Conservation (phyloP, 345 rosid species). For the Euphorbia tirucalli region DNA sequence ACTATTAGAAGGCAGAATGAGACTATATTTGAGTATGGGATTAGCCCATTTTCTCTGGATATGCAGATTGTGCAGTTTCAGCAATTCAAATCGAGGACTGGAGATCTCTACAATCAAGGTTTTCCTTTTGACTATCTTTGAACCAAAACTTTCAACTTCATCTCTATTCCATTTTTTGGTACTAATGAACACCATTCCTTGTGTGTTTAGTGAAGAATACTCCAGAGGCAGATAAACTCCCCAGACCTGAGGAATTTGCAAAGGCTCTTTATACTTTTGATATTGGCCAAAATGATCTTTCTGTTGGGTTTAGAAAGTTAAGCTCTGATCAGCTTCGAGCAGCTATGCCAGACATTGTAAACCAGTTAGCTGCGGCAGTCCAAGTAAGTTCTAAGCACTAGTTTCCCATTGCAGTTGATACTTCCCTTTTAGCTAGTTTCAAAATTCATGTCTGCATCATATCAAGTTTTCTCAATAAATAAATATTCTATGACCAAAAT, state of each 20-base stretch:
- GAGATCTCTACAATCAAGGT: conserved; percentile 54
- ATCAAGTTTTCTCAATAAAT: too few relatives aligned
- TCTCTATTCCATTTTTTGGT: too few relatives aligned
- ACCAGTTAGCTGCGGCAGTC: conserved; percentile 80
- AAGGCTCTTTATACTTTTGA: conserved; percentile 88
- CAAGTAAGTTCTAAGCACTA: conserved; percentile 43
- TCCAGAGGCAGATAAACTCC: conserved; percentile 59
- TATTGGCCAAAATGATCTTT: conserved; percentile 94
- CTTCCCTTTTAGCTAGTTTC: background rate
- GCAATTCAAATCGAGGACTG: conserved; percentile 68
- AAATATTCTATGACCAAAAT: background rate
- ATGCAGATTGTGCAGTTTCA: conserved; percentile 80
- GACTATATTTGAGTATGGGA: conserved; percentile 78
- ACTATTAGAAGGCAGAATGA: conserved; percentile 83
- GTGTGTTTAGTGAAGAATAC: conserved; percentile 39
- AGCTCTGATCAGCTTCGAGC: conserved; percentile 66
- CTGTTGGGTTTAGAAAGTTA: conserved; percentile 73
- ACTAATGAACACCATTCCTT: background rate
- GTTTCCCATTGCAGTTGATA: background rate
- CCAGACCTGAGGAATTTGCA: conserved; percentile 66
- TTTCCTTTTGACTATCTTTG: background rate
- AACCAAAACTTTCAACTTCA: background rate
- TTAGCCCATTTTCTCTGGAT: conserved; percentile 84
- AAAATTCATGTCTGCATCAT: too few relatives aligned
- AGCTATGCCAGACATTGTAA: conserved; percentile 61